Evolutionary conservation across 2,329 filamentous ascomycete genomes (phyloP), one percentile per base, ranked within the genome.

Genomic region (Penicillium sclerotigenum): DNA sequence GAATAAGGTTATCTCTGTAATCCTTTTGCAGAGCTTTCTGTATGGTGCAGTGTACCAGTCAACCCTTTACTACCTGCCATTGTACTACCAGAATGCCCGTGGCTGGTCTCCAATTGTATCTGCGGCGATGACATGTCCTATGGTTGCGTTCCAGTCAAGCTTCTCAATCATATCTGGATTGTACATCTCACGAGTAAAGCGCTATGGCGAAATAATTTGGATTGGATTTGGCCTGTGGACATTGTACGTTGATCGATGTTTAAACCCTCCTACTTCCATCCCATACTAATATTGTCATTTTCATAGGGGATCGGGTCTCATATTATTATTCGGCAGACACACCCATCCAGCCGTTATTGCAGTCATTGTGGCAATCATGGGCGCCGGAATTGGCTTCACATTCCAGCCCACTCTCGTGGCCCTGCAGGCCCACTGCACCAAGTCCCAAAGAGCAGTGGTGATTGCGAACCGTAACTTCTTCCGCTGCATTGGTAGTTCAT

Each of bases 381-480:
- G 83, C 2, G 65, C 79, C 3, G 83, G 83, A 10, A 73, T 84
- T 0, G 85, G 85, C 1, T 77, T 75, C 56, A 74, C 76, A 5
- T 80, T 81, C 59, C 80, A 82, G 56, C 79, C 80, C 4, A 79
- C 77, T 0, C 73, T 87, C 0, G 78, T 86, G 5, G 84, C 83
- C 1, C 68, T 83, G 14, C 83, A 86, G 65, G 81, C 83, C 0
- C 82, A 86, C 65, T 80, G 77, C 22, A 73, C 77, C 1, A 83
- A 83, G 65, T 71, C 78, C 0, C 80, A 86, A 41, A 78, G 85
- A 20, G 85, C 85, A 0, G 81, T 87, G 1, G 80, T 86, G 20
- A 87, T 86, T 34, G 83, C 82, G 2, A 80, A 81, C 49, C 77
- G 85, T 1, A 87, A 87, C 61, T 87, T 87, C 65, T 77, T 86